These are phyloP conservation scores for Teunomyces tritomae DNA, from an alignment of 805 yeast genomes.

Conservation along the genomic window DNA sequence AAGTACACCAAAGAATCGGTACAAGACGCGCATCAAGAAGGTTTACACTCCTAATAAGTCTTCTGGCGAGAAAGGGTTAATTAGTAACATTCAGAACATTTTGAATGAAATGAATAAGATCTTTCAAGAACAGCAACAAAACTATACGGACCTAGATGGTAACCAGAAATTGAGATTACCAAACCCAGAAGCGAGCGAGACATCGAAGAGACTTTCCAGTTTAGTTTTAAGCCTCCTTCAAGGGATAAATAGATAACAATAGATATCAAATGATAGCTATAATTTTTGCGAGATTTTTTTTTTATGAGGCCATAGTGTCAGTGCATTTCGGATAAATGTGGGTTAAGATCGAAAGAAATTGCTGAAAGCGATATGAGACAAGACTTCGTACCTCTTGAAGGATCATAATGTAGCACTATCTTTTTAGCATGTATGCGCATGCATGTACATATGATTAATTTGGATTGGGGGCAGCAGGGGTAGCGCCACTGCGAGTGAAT, in stretches of 20 bases:
- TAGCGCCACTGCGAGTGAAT: background rate
- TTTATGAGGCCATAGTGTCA: background rate
- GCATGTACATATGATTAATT: background rate
- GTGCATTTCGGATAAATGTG: background rate
- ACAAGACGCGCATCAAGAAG: conserved; percentile 36
- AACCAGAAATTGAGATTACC: background rate
- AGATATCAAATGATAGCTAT: background rate
- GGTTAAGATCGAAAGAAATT: background rate
- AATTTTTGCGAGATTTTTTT: background rate
- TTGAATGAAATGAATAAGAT: conserved; percentile 27
- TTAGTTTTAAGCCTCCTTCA: conserved; percentile 8
- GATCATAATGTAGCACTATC: background rate
- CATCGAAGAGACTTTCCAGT: conserved; percentile 5
- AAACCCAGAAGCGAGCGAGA: background rate
- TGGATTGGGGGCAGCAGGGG: background rate
- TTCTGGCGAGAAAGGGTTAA: conserved; percentile 29
- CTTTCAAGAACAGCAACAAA: conserved; percentile 12
- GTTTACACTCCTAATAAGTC: conserved; percentile 34
- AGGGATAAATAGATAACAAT: background rate
- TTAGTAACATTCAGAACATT: conserved; percentile 24
- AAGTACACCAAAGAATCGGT: conserved; percentile 14
- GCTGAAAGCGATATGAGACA: background rate
- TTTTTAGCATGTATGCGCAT: background rate
- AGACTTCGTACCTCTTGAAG: background rate
- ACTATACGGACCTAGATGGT: background rate